Evolutionary conservation across 176 grass and related monocot species (phyloP).

Genomic region (Themeda triandra): DNA sequence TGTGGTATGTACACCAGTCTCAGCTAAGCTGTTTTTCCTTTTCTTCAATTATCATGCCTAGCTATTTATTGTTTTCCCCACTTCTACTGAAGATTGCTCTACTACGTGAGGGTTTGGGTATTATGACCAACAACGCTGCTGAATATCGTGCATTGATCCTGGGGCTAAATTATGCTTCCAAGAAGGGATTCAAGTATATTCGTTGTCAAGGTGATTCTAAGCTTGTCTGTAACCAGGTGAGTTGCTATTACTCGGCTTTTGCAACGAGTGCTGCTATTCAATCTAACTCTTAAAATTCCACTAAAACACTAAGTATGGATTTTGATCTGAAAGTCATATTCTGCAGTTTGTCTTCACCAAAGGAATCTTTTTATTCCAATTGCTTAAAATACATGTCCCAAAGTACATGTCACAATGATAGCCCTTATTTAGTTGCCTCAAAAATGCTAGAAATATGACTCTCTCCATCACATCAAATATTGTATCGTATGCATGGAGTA

Average conservation of each 20-base stretch:
- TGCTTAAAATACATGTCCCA: not conserved
- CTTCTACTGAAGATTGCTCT: slow-evolving; percentile 52
- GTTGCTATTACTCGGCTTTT: not conserved
- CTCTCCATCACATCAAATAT: too few relatives aligned
- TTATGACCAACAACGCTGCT: slow-evolving; percentile 64
- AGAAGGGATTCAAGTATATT: slow-evolving; percentile 85
- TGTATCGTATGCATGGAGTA: too few relatives aligned
- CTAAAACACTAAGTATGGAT: not conserved
- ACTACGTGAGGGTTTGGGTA: slow-evolving; percentile 77
- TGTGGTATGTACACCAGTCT: slow-evolving; percentile 50
- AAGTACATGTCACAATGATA: slow-evolving; percentile 3
- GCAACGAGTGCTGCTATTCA: not conserved
- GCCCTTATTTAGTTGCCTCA: too few relatives aligned
- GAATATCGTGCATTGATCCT: slow-evolving; percentile 88
- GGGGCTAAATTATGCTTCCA: slow-evolving; percentile 67
- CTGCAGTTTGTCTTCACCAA: not conserved
- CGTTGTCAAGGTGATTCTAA: slow-evolving; percentile 71
- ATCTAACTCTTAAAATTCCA: not conserved
- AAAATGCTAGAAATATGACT: too few relatives aligned
- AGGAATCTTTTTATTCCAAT: not conserved
- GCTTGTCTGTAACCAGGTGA: slow-evolving; percentile 76
- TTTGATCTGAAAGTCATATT: not conserved
- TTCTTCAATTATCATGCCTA: slow-evolving; percentile 9
- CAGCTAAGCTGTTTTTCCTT: not conserved
- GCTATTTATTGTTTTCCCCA: not conserved